phyloP scores from a whole-genome alignment of 352 stramenopile genomes.

The Phytophthora syringae region DNA sequence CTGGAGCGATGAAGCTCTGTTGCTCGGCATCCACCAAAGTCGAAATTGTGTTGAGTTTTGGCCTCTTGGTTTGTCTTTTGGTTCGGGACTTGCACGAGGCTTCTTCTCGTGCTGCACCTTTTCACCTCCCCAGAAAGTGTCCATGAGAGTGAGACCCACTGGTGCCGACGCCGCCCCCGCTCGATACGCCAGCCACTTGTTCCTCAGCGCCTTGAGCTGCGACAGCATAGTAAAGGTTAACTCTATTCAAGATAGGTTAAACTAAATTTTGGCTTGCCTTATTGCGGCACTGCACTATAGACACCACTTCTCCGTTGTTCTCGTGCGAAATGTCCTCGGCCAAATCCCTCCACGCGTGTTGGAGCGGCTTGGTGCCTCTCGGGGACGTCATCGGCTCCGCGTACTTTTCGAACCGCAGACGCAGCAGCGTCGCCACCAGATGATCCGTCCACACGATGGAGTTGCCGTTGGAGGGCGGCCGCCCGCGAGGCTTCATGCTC shows the following conservation, averaged over 20 bases:
- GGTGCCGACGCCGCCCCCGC: constrained; percentile 14
- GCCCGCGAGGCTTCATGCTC: constrained; percentile 21
- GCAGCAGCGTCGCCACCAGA: constrained; percentile 21
- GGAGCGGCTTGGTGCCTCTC: constrained; percentile 25
- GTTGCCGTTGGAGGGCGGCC: constrained; percentile 26
- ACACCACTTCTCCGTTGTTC: constrained; percentile 14
- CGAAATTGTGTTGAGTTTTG: constrained; percentile 1
- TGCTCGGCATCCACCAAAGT: neutral
- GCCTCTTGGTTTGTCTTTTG: constrained; percentile 8
- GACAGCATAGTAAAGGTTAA: constrained; percentile 1
- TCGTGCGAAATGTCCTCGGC: constrained; percentile 17
- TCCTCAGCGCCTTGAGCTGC: constrained; percentile 31
- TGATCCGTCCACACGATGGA: constrained; percentile 27
- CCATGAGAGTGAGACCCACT: constrained; percentile 24
- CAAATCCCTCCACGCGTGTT: constrained; percentile 20
- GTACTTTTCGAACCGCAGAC: constrained; percentile 30
- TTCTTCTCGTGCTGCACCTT: neutral
- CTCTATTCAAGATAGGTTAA: neutral
- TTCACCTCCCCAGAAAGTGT: constrained; percentile 12
- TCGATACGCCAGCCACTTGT: constrained; percentile 30
- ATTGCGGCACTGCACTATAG: constrained; percentile 32
- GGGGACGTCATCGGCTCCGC: constrained; percentile 13
- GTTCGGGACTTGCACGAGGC: constrained; percentile 2
- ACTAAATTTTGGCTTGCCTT: constrained; percentile 11
- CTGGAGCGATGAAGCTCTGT: constrained; percentile 5